Percentiles rank a stretch among this genome's conserved stretches.
phyloP scores from a whole-genome alignment of 805 yeast species.

The Candida alai region DNA sequence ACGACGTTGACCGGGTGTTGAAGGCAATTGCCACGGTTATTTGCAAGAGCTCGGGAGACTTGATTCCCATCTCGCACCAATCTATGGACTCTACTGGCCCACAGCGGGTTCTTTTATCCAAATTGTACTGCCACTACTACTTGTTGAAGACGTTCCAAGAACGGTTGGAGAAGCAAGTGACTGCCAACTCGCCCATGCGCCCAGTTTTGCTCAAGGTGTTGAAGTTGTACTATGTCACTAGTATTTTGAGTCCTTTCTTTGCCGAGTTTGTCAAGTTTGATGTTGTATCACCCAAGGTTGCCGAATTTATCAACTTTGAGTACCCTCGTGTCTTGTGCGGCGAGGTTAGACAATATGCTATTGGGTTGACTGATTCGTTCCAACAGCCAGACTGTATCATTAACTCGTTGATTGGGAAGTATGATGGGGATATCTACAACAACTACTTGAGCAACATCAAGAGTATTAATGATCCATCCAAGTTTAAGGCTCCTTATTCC shows the following conservation, averaged over 20 bases:
- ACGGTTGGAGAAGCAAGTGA: slow-evolving; percentile 32
- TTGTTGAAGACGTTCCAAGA: slow-evolving; percentile 38
- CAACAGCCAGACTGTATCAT: slow-evolving; percentile 75
- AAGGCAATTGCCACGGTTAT: slow-evolving; percentile 39
- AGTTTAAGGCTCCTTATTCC: slow-evolving; percentile 60
- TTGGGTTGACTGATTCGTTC: slow-evolving; percentile 81
- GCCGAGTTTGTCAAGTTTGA: slow-evolving; percentile 67
- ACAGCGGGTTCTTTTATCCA: slow-evolving; percentile 45
- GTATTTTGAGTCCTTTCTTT: slow-evolving; percentile 62
- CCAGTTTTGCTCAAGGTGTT: slow-evolving; percentile 52
- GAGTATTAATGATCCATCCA: slow-evolving; percentile 44
- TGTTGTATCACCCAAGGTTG: slow-evolving; percentile 44
- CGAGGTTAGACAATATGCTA: slow-evolving; percentile 55
- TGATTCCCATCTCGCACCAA: slow-evolving; percentile 30
- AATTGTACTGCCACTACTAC: slow-evolving; percentile 49
- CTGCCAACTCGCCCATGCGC: slow-evolving; percentile 34
- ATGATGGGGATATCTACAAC: slow-evolving; percentile 79
- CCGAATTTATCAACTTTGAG: slow-evolving; percentile 9
- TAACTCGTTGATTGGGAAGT: slow-evolving; percentile 77
- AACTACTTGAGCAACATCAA: slow-evolving; percentile 63
- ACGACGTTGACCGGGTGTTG: slow-evolving; percentile 29
- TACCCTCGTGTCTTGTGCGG: slow-evolving; percentile 26
- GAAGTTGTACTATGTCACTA: slow-evolving; percentile 52
- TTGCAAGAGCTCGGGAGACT: slow-evolving; percentile 38
- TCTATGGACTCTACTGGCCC: slow-evolving; percentile 46